phyloP scores from a whole-genome alignment of 2,329 filamentous ascomycete genomes.

The Cladobotryum protrusum region DNA sequence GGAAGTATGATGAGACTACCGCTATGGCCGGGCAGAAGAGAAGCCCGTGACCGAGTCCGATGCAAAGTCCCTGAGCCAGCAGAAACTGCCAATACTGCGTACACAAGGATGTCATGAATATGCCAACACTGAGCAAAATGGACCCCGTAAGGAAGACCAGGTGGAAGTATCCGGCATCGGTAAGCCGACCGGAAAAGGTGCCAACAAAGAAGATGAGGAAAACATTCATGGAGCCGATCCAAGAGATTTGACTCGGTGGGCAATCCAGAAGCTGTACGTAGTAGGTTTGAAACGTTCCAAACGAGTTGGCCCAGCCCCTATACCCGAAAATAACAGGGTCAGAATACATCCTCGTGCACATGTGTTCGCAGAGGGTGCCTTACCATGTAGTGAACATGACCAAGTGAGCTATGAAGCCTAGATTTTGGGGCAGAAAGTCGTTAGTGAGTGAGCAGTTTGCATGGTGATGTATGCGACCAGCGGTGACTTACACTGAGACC shows the following conservation, averaged over 20 bases:
- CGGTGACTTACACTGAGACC: constrained; percentile 37
- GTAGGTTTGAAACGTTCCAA: constrained; percentile 50
- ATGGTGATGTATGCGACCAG: too few species aligned
- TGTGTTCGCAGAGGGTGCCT: constrained; percentile 3
- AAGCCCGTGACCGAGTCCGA: constrained; percentile 54
- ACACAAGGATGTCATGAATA: constrained; percentile 41
- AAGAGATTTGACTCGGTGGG: constrained; percentile 39
- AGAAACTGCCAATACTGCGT: constrained; percentile 51
- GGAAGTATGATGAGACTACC: constrained; percentile 62
- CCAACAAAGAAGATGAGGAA: constrained; percentile 52
- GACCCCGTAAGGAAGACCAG: constrained; percentile 35
- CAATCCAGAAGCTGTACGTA: constrained; percentile 34
- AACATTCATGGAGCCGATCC: constrained; percentile 50
- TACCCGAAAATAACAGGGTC: not conserved
- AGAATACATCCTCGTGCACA: too few species aligned
- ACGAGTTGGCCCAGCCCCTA: constrained; percentile 48
- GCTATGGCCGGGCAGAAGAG: constrained; percentile 60
- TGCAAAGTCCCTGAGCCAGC: constrained; percentile 50
- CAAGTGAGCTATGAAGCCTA: constrained; percentile 31
- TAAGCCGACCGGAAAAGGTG: constrained; percentile 45
- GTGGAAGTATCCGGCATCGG: constrained; percentile 49
- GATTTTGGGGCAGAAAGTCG: too few species aligned
- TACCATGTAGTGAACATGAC: constrained; percentile 47
- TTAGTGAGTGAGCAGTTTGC: not conserved
- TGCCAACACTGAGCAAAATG: constrained; percentile 38